Conservation (phyloP, 352 stramenopile genomes). For the Lagenidium giganteum region DNA sequence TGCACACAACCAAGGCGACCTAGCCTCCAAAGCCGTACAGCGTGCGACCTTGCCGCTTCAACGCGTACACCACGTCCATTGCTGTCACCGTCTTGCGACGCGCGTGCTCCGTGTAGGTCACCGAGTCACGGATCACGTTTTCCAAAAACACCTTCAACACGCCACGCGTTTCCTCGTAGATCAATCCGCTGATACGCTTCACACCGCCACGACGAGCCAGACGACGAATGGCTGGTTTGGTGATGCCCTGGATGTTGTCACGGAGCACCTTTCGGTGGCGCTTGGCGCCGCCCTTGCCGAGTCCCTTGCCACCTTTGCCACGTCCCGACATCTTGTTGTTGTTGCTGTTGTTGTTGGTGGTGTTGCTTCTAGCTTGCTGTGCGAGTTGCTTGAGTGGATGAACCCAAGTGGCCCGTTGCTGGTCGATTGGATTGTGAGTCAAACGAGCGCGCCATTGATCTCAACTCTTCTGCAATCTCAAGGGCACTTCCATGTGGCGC, state of each 20-base stretch:
- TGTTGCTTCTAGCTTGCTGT: too few species aligned
- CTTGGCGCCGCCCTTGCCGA: conserved; percentile 96
- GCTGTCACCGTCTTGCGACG: conserved; percentile 92
- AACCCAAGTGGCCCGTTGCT: too few species aligned
- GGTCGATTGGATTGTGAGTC: too few species aligned
- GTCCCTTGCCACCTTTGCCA: conserved; percentile 25
- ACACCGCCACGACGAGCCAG: conserved; percentile 45
- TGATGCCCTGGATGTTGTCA: conserved; percentile 98
- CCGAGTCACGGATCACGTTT: conserved; percentile 52
- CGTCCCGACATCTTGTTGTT: conserved; percentile 67
- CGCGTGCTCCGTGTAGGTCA: conserved; percentile 82
- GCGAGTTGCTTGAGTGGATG: too few species aligned
- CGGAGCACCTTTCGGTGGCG: conserved; percentile 96
- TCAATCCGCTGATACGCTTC: conserved; percentile 45
- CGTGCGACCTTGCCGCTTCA: conserved; percentile 92
- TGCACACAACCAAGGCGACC: too few species aligned
- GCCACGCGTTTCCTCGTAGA: conserved; percentile 75
- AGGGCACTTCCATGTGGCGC: too few species aligned
- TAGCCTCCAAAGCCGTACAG: conserved; percentile 83
- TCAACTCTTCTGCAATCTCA: too few species aligned
- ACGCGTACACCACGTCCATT: conserved; percentile 94
- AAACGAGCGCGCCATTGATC: too few species aligned
- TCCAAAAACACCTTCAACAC: conserved; percentile 61
- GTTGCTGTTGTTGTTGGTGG: conserved; percentile 2
- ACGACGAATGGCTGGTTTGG: conserved; percentile 86